Conservation (phyloP, 2,329 filamentous ascomycete genomes). For the Pseudogymnoascus sp. region DNA sequence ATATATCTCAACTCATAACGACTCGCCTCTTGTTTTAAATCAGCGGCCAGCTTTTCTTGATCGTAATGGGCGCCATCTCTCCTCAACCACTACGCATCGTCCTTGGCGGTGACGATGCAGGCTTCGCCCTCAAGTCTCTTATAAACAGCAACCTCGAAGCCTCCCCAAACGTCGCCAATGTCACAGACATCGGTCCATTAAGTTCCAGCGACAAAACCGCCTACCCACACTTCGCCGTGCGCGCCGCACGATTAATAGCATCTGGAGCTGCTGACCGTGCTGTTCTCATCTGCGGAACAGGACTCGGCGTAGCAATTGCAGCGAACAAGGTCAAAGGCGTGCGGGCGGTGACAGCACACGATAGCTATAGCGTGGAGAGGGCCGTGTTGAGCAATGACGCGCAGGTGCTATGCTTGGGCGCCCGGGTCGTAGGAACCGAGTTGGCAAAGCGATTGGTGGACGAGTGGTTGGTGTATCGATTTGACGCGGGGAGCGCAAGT, state of each 20-base stretch:
- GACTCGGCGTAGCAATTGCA: constrained; percentile 74
- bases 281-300: constrained; percentile 76
- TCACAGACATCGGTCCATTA: constrained; percentile 65
- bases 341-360: constrained; percentile 80
- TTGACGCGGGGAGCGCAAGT: constrained; percentile 59
- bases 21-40: not conserved
- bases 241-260: constrained; percentile 54
- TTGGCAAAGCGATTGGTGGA: constrained; percentile 65
- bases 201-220: constrained; percentile 63
- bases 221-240: constrained; percentile 71
- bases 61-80: not conserved
- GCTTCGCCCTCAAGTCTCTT: constrained; percentile 67
- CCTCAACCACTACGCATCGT: constrained; percentile 42
- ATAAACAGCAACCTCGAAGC: constrained; percentile 65
- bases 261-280: constrained; percentile 64
- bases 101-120: constrained; percentile 50
- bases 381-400: constrained; percentile 77
- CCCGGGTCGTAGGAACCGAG: constrained; percentile 74
- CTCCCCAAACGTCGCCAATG: constrained; percentile 54
- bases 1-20: not conserved
- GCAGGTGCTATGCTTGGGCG: constrained; percentile 79
- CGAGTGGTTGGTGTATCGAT: constrained; percentile 76
- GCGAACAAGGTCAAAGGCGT: constrained; percentile 83
- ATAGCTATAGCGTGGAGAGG: constrained; percentile 75
- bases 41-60: no score